A percentile compares a stretch with the other conserved stretches of the same genome.
These are phyloP conservation scores for Cryomyces minteri DNA, from an alignment of 495 filamentous ascomycete species.

Conservation along the genomic window DNA sequence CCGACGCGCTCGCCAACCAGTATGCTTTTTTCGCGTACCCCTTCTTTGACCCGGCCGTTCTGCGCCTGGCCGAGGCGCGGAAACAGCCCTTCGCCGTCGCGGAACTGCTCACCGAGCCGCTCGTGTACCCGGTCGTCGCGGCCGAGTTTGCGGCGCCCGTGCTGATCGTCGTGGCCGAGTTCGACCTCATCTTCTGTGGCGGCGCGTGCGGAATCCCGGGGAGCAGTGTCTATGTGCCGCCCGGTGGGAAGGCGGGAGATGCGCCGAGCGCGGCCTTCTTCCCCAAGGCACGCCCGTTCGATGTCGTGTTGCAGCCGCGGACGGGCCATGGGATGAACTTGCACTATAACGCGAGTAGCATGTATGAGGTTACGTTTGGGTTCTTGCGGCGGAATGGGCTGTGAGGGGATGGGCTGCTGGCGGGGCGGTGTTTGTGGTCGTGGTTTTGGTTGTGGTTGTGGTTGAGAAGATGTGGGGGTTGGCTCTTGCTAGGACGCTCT, in stretches of 20 bases:
- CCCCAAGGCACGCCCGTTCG: slow-evolving; percentile 4
- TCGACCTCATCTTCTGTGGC: slow-evolving; percentile 7
- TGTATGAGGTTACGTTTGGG: slow-evolving; percentile 1
- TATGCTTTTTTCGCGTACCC: slow-evolving; percentile 6
- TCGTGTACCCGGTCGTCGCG: background rate
- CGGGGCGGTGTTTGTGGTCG: too few relatives aligned
- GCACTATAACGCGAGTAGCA: slow-evolving; percentile 8
- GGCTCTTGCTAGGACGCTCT: too few relatives aligned
- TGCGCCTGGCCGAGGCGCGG: background rate
- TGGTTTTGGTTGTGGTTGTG: background rate
- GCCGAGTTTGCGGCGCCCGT: slow-evolving; percentile 3
- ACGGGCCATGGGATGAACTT: slow-evolving; percentile 9
- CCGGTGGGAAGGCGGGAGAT: background rate
- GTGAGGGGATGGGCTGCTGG: too few relatives aligned
- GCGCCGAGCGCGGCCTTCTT: background rate
- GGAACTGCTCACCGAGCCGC: slow-evolving; percentile 1
- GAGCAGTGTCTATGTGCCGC: background rate
- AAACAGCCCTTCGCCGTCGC: slow-evolving; percentile 3
- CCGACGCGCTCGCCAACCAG: slow-evolving; percentile 6
- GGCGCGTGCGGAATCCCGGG: slow-evolving; percentile 1
- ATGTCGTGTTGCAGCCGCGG: slow-evolving; percentile 7
- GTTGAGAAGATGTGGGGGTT: too few relatives aligned
- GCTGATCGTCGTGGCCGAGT: slow-evolving; percentile 3
- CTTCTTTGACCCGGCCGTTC: slow-evolving; percentile 5
- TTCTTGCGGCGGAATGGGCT: too few relatives aligned